These are phyloP conservation scores for Phytopythium oedochilum DNA, from an alignment of 352 stramenopile genomes.

Conservation along the genomic window DNA sequence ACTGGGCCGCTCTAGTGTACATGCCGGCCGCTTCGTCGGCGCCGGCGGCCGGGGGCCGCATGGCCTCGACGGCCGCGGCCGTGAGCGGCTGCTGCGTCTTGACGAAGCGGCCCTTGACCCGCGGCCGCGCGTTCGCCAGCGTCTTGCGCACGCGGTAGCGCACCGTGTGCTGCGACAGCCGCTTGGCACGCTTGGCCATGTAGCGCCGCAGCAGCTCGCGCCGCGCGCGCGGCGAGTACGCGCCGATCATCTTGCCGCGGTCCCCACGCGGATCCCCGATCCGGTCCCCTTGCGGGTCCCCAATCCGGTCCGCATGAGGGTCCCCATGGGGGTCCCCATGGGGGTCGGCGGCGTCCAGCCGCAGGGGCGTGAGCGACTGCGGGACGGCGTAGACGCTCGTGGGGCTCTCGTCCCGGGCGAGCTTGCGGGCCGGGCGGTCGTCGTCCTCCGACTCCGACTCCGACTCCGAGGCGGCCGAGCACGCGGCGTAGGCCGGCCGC, in stretches of 20 bases:
- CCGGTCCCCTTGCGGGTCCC: too few species aligned
- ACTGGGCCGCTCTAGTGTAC: background rate
- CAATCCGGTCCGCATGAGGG: too few species aligned
- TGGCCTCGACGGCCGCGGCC: conserved; percentile 43
- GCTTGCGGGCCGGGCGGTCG: background rate
- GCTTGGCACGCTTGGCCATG: conserved; percentile 71
- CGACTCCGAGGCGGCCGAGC: conserved; percentile 23
- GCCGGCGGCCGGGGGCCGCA: conserved; percentile 6
- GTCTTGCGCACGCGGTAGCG: conserved; percentile 80
- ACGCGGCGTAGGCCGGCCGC: conserved; percentile 10
- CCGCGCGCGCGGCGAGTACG: conserved; percentile 59
- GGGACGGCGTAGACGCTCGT: conserved; percentile 53
- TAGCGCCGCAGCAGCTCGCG: conserved; percentile 70
- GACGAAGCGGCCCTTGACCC: conserved; percentile 79
- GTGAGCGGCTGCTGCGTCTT: conserved; percentile 81
- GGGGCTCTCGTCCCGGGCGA: conserved; percentile 49
- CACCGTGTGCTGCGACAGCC: conserved; percentile 70
- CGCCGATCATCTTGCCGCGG: conserved; percentile 59
- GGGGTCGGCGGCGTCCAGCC: conserved; percentile 31
- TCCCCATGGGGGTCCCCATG: too few species aligned
- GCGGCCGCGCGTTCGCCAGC: conserved; percentile 66
- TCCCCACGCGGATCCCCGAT: too few species aligned
- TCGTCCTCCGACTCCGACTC: conserved; percentile 7
- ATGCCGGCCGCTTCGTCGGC: background rate
- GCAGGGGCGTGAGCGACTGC: conserved; percentile 30